Conservation (phyloP, 1,284 basidiomycete genomes). For the Fereydounia khargensis region DNA sequence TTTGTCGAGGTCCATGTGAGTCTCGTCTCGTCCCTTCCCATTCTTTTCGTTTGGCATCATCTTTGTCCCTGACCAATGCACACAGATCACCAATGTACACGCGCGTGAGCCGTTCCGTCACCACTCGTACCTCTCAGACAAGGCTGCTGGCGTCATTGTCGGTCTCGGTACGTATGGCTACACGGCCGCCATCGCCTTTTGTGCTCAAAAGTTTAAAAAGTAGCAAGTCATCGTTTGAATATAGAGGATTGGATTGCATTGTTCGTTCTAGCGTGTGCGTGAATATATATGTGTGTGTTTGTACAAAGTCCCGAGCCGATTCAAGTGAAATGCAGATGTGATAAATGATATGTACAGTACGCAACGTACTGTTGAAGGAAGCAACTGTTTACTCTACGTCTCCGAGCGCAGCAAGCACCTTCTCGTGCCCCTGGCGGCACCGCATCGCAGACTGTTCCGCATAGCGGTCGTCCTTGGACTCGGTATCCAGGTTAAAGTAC, state of each 20-base stretch:
- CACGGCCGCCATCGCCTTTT: conserved; percentile 21
- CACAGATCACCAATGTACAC: conserved; percentile 55
- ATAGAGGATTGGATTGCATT: no score
- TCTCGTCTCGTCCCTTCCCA: not conserved
- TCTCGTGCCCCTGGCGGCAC: not conserved
- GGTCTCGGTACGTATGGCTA: conserved; percentile 36
- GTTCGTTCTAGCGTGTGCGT: no score
- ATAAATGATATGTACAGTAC: no score
- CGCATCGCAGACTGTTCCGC: not conserved
- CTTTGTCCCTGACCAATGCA: not conserved
- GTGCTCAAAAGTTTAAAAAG: no score
- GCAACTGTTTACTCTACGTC: no score
- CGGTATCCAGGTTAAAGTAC: conserved; percentile 1
- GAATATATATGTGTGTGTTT: no score
- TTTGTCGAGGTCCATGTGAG: conserved; percentile 58
- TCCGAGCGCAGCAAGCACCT: no score
- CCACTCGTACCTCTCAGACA: conserved; percentile 56
- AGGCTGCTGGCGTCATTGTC: conserved; percentile 52
- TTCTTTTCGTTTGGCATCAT: no score
- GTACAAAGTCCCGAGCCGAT: no score
- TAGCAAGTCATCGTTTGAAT: no score
- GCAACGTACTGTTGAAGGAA: no score
- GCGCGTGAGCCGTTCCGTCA: conserved; percentile 57
- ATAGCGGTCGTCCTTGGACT: not conserved
- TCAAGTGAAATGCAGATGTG: no score